phyloP scores from a whole-genome alignment of 1,284 basidiomycete species.

The Coriolopsis trogii region DNA sequence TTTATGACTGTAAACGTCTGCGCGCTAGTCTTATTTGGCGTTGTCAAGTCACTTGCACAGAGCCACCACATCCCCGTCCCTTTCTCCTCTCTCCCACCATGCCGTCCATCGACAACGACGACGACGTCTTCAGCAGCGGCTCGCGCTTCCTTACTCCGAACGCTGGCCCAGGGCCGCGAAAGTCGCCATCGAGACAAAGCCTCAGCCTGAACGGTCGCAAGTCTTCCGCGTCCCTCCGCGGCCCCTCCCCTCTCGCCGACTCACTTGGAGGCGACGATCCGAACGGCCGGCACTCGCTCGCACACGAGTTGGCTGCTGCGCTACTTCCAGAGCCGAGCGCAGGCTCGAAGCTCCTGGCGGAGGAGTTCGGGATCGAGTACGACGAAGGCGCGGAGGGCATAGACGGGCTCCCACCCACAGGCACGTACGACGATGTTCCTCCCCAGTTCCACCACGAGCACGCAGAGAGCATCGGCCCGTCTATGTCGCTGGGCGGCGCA shows the following conservation, averaged over 20 bases:
- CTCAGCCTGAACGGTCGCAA: conserved; percentile 43
- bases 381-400: conserved; percentile 84
- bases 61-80: too few species aligned
- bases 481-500: conserved; percentile 28
- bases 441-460: conserved; percentile 11
- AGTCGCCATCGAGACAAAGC: conserved; percentile 49
- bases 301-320: conserved; percentile 81
- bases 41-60: conserved; percentile 24
- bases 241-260: conserved; percentile 36
- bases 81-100: conserved; percentile 14
- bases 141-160: conserved; percentile 28
- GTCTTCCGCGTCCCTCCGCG: conserved; percentile 48
- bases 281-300: conserved; percentile 67
- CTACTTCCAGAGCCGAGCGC: conserved; percentile 81
- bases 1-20: conserved; percentile 1
- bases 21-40: conserved; percentile 14
- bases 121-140: conserved; percentile 28
- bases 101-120: conserved; percentile 25
- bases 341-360: conserved; percentile 73
- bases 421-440: conserved; percentile 10
- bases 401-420: conserved; percentile 48
- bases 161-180: conserved; percentile 38
- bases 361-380: conserved; percentile 85
- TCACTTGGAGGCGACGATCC: conserved; percentile 43
- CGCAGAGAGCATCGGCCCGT: conserved; percentile 1